Evolutionary conservation across 2,329 filamentous ascomycete genomes (phyloP), one percentile per base, ranked within the genome.

Genomic region (Aureobasidium mangrovei): DNA sequence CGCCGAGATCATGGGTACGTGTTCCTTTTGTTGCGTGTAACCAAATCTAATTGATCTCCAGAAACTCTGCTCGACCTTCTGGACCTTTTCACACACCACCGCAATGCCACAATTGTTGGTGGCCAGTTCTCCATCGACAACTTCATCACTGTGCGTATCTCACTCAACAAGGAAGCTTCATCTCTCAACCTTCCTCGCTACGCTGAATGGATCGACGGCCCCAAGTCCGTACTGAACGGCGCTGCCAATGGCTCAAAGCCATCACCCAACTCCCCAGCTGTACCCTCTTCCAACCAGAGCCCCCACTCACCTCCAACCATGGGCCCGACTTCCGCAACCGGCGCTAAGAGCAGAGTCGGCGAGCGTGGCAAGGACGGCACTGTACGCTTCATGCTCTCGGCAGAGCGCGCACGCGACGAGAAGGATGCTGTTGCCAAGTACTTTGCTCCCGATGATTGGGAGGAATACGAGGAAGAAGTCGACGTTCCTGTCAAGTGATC

Each of bases 1-100:
- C 29, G 70, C 69, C 32, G 72, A 76, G 57, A 65, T 76, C 43
- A 75, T 77, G 72, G 51, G 51, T 53, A 53, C 28, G 51, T 45
- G 67, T 40, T 7, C 35, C n/a, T 2, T 5, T 9, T 49, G 24
- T 39, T 28, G 7, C 12, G 5, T 18, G 7, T 27, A 32, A 24
- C 26, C 33, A 45, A 12, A 29, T 76, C 76, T 38, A 70, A 67
- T 7, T 69, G 77, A 31, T 70, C 71, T 7, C 72, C 27, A 53
- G 91, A 97, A 76, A 91, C 88, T 0, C 80, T 95, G 63, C 81
- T 96, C 38, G 93, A 97, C 65, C 77, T 96, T 0, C 78, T 97
- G 28, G 91, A 98, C 64, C 79, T 97, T 2, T 97, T 96, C 69
- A 93, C 89, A 0, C 87, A 95, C 64, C 85, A 94, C 65, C 81